Evolutionary conservation across 352 stramenopile genomes (phyloP).

Genomic region (Blastocystis sp.): DNA sequence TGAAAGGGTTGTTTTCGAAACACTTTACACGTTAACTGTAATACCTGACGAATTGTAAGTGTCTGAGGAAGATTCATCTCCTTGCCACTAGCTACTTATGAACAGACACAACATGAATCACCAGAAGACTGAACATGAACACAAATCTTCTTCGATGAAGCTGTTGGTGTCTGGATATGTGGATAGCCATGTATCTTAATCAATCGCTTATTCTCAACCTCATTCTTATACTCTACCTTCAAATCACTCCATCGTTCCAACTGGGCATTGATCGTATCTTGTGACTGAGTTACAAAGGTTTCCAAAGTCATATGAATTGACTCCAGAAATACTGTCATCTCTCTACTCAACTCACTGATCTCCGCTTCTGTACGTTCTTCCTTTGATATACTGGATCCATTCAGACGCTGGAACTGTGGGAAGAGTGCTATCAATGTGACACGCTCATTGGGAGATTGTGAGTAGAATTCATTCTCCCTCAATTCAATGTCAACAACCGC

Average conservation of each 20-base stretch:
- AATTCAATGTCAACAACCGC: slow-evolving; percentile 1
- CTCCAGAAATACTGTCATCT: neutral
- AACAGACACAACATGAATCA: neutral
- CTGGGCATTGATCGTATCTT: neutral
- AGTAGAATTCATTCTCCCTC: neutral
- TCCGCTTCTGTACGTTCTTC: neutral
- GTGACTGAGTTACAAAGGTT: neutral
- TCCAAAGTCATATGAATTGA: neutral
- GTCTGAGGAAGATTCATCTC: slow-evolving; percentile 16
- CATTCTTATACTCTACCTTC: neutral
- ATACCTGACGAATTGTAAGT: neutral
- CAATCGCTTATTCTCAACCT: neutral
- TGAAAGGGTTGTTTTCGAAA: neutral
- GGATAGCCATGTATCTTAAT: neutral
- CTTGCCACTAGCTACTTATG: neutral
- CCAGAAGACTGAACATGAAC: no score
- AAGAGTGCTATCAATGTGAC: neutral
- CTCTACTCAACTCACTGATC: neutral
- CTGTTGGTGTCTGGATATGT: neutral
- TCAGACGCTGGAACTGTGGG: neutral
- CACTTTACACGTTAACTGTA: neutral
- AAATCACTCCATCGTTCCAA: neutral
- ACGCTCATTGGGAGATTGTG: neutral
- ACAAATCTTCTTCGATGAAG: no score
- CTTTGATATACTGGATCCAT: neutral